Evolutionary conservation across 148 eudicot genomes (phyloP).

Genomic region (Cornus controversa): DNA sequence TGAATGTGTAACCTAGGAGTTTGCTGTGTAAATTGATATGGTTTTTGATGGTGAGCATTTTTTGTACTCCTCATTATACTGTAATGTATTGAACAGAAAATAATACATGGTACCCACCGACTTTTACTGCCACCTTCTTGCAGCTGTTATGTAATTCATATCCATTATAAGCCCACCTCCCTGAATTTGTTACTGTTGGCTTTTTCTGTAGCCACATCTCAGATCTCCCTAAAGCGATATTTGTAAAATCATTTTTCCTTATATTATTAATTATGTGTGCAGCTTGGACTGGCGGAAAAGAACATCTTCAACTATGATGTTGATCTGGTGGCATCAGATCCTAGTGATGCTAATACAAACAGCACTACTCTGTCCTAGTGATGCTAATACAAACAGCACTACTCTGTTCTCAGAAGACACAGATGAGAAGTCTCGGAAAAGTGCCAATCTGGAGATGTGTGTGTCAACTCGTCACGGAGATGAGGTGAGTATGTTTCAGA

Average conservation of each 20-base stretch:
- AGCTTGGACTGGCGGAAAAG: conserved; percentile 97
- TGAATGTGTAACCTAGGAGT: background rate
- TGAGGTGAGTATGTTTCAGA: conserved; percentile 47
- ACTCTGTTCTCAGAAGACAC: conserved; percentile 95
- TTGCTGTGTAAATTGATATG: background rate
- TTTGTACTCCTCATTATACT: background rate
- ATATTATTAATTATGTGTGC: conserved; percentile 18
- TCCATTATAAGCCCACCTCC: background rate
- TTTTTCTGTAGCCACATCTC: background rate
- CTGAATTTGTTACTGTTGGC: background rate
- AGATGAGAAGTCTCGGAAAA: conserved; percentile 73
- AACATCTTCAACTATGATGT: conserved; percentile 69
- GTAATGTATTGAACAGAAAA: background rate
- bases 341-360: conserved; percentile 91
- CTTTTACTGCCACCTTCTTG: background rate
- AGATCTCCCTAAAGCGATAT: background rate
- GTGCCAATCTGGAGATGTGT: conserved; percentile 61
- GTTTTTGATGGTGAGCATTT: background rate
- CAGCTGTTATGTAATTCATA: background rate
- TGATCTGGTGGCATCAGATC: conserved; percentile 77
- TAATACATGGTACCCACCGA: background rate
- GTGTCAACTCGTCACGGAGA: conserved; percentile 48
- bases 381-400: too few relatives aligned
- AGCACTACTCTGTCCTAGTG: too few relatives aligned
- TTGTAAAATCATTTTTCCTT: conserved; percentile 6